These are phyloP conservation scores for Pulveroboletus sp. DNA, from an alignment of 768 basidiomycete species.

Conservation along the genomic window DNA sequence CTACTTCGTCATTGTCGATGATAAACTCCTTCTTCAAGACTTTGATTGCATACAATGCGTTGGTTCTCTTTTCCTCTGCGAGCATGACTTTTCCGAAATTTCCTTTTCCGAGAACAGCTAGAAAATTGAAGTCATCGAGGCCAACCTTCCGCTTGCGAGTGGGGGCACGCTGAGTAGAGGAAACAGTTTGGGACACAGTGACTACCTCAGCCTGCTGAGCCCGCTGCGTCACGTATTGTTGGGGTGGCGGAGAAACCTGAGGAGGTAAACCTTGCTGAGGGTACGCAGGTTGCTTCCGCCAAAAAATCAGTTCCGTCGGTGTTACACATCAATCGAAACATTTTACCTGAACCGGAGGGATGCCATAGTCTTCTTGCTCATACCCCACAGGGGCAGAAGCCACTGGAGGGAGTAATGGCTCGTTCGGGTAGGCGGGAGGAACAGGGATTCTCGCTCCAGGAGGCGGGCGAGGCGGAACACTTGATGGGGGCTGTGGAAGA, in stretches of 20 bases:
- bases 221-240: conserved; percentile 25
- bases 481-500: conserved; percentile 34
- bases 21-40: conserved; percentile 99
- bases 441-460: conserved; percentile 39
- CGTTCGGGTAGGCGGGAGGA: conserved; percentile 34
- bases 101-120: conserved; percentile 97
- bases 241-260: conserved; percentile 17
- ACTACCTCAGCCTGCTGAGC: conserved; percentile 31
- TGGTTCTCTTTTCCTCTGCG: conserved; percentile 94
- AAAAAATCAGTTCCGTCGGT: conserved; percentile 4
- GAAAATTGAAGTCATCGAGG: conserved; percentile 97
- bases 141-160: conserved; percentile 83
- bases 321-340: neutral
- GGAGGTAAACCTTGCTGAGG: conserved; percentile 22
- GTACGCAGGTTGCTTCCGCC: conserved; percentile 18
- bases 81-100: conserved; percentile 99
- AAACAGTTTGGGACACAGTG: conserved; percentile 29
- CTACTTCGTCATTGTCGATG: conserved; percentile 99
- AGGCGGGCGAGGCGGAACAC: conserved; percentile 33
- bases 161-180: conserved; percentile 40
- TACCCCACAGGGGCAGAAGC: conserved; percentile 17
- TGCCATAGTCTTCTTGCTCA: conserved; percentile 28
- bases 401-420: conserved; percentile 29
- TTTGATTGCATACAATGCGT: conserved; percentile 94
- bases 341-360: conserved; percentile 23